phyloP scores from a whole-genome alignment of 352 stramenopile species.

The Phytophthora hibernalis region DNA sequence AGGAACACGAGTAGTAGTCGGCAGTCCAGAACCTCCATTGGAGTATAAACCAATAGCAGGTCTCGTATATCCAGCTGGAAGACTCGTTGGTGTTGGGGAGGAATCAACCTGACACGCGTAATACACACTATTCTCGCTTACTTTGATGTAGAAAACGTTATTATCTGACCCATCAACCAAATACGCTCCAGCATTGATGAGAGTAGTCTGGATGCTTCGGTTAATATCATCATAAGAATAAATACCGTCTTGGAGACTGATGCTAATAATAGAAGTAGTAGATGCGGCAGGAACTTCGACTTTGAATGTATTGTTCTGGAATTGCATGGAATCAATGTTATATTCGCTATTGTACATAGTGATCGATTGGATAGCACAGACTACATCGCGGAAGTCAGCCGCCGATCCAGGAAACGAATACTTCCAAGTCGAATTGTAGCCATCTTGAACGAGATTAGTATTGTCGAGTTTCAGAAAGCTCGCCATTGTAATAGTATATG shows the following conservation, averaged over 20 bases:
- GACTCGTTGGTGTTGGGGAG: conserved; percentile 1
- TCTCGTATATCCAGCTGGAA: neutral
- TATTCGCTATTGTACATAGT: neutral
- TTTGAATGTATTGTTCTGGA: conserved; percentile 10
- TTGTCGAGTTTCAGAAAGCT: conserved; percentile 1
- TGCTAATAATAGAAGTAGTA: conserved; percentile 7
- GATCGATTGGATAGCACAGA: neutral
- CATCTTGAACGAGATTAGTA: neutral
- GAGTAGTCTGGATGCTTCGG: conserved; percentile 4
- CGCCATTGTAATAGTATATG: conserved; percentile 2
- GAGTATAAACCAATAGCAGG: conserved; percentile 5
- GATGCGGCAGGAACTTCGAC: conserved; percentile 10
- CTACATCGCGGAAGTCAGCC: neutral
- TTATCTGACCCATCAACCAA: neutral
- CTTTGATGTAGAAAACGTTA: conserved; percentile 2
- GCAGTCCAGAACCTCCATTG: conserved; percentile 4
- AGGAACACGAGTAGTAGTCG: conserved; percentile 6
- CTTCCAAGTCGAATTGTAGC: neutral
- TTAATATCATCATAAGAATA: conserved; percentile 17
- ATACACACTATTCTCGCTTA: conserved; percentile 1
- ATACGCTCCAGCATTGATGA: conserved; percentile 3
- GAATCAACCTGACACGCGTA: conserved; percentile 4
- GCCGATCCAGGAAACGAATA: conserved; percentile 3
- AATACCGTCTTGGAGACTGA: neutral
- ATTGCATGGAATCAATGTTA: neutral